These are phyloP conservation scores for Litchi chinensis DNA, from an alignment of 345 rosid species.

Conservation along the genomic window DNA sequence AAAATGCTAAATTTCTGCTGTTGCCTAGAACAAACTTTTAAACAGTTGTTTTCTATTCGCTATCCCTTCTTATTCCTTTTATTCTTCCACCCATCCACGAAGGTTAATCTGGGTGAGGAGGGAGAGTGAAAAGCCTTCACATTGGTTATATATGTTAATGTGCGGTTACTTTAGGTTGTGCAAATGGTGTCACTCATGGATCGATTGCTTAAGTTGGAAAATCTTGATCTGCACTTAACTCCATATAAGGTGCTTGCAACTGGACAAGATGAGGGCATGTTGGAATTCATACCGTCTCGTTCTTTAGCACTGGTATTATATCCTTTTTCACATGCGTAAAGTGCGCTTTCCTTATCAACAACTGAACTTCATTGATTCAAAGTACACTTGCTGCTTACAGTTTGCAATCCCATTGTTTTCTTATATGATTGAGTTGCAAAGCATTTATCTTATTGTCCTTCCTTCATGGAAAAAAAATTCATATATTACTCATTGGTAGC, in stretches of 20 bases:
- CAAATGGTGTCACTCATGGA: conserved; percentile 99
- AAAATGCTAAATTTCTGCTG: conserved; percentile 19
- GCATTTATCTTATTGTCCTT: neutral
- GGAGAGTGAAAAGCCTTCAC: conserved; percentile 4
- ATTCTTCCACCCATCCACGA: neutral
- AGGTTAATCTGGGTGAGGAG: neutral
- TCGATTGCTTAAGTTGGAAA: conserved; percentile 92
- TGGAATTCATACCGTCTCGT: conserved; percentile 94
- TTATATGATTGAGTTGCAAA: neutral
- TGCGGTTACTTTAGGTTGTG: conserved; percentile 67
- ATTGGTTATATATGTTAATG: conserved; percentile 25
- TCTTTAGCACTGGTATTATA: conserved; percentile 82
- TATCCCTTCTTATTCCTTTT: neutral
- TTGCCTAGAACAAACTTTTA: conserved; percentile 17
- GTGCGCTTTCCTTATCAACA: neutral
- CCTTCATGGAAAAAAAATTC: neutral
- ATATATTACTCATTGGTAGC: neutral
- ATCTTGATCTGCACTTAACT: conserved; percentile 88
- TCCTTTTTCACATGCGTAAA: conserved; percentile 16
- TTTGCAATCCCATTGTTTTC: neutral
- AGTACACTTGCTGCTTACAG: neutral
- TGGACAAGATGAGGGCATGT: conserved; percentile 98
- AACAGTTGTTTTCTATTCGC: neutral
- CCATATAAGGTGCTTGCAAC: conserved; percentile 97
- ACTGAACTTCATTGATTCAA: neutral